These are phyloP conservation scores for Penicillium maclennaniae DNA, from an alignment of 495 filamentous ascomycete species.

Conservation along the genomic window DNA sequence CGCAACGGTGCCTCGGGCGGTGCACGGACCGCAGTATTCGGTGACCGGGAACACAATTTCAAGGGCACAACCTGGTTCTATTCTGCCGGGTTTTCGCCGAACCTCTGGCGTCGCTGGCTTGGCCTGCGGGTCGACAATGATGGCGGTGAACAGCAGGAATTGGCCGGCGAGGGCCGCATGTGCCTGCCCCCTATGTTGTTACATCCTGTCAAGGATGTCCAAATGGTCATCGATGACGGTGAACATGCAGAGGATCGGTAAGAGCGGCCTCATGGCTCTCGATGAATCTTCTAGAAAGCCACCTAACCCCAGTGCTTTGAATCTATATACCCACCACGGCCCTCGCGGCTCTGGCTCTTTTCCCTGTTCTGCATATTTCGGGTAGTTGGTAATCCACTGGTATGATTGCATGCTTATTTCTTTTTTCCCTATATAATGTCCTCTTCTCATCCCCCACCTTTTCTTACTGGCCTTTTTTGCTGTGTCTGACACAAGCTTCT, in stretches of 20 bases:
- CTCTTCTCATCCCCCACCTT: too few species aligned
- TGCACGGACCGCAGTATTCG: constrained; percentile 69
- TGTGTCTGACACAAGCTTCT: not conserved
- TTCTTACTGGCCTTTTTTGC: too few species aligned
- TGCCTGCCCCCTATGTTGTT: constrained; percentile 88
- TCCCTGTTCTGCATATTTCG: constrained; percentile 3
- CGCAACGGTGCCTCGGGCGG: constrained; percentile 75
- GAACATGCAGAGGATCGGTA: constrained; percentile 24
- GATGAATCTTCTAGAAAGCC: not conserved
- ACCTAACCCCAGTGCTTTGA: not conserved
- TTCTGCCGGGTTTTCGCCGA: constrained; percentile 77
- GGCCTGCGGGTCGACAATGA: constrained; percentile 80
- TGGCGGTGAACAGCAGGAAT: constrained; percentile 79
- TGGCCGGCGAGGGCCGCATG: constrained; percentile 79
- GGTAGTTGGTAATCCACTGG: constrained; percentile 11
- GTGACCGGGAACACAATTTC: constrained; percentile 88
- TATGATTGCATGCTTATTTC: constrained; percentile 10
- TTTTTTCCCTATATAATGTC: constrained; percentile 18
- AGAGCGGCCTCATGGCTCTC: not conserved
- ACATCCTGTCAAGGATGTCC: constrained; percentile 87
- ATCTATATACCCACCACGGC: not conserved
- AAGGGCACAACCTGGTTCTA: constrained; percentile 91
- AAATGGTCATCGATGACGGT: constrained; percentile 65
- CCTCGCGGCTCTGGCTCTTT: not conserved
- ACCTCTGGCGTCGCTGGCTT: constrained; percentile 84